Conservation (phyloP, 768 basidiomycete species). For the Cystobasidium tubakii region DNA sequence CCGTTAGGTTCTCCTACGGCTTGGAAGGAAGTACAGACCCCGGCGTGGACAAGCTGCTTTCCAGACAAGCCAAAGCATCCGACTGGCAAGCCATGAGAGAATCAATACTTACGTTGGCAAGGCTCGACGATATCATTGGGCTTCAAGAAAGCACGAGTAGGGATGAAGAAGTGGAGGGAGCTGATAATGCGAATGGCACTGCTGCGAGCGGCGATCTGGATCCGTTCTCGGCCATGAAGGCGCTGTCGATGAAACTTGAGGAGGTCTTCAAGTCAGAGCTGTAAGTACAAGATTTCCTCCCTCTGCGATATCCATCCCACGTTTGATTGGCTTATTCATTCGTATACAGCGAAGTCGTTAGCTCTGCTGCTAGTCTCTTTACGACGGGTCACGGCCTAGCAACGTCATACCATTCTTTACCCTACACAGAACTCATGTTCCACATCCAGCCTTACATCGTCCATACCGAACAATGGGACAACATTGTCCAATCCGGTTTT, state of each 20-base stretch:
- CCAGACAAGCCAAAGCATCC: slow-evolving; percentile 3
- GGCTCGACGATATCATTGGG: neutral
- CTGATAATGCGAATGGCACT: neutral
- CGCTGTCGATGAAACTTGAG: neutral
- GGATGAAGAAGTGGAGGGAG: neutral
- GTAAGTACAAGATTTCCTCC: neutral
- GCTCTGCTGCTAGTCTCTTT: slow-evolving; percentile 14
- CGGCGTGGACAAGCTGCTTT: slow-evolving; percentile 28
- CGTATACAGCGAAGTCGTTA: slow-evolving; percentile 7
- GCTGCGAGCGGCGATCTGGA: neutral
- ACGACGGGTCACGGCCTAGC: slow-evolving; percentile 21
- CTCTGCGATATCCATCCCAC: too few relatives aligned
- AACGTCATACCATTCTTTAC: neutral
- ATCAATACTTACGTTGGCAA: neutral
- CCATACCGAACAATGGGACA: neutral
- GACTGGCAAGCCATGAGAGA: slow-evolving; percentile 18
- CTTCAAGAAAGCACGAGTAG: slow-evolving; percentile 11
- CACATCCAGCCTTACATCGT: neutral
- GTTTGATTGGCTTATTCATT: neutral
- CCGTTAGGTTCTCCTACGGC: slow-evolving; percentile 29
- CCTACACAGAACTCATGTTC: slow-evolving; percentile 8
- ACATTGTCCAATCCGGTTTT: slow-evolving; percentile 4
- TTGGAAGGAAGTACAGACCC: slow-evolving; percentile 26
- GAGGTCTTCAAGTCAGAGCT: slow-evolving; percentile 28
- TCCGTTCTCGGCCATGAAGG: slow-evolving; percentile 31